A percentile compares a stretch with the other conserved stretches of the same genome.
Conservation (phyloP, 2,329 filamentous ascomycete genomes). For the Pseudocercospora cruenta region DNA sequence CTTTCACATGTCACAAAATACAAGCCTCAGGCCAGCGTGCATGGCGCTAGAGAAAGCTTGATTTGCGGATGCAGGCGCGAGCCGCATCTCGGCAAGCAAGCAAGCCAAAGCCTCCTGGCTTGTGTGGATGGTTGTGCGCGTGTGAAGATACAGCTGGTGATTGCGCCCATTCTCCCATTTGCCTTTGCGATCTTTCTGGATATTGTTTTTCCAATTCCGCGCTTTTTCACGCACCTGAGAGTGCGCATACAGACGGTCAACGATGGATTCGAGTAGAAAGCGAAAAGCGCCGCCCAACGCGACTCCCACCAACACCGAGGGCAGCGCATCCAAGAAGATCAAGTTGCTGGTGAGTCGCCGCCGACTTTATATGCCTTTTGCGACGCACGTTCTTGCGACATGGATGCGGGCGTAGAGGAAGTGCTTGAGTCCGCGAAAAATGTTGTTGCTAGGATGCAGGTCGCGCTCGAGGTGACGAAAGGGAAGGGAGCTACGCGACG, state of each 20-base stretch:
- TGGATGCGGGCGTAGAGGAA: conserved; percentile 11
- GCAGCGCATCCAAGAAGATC: conserved; percentile 61
- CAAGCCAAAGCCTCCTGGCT: background rate
- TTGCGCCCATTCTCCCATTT: background rate
- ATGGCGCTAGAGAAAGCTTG: background rate
- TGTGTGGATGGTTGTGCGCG: conserved; percentile 2
- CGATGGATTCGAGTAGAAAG: conserved; percentile 55
- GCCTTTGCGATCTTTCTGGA: background rate
- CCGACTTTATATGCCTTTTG: conserved; percentile 5
- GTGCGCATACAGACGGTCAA: conserved; percentile 5
- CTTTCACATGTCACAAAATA: background rate
- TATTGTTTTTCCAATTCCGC: background rate
- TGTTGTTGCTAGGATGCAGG: conserved; percentile 18
- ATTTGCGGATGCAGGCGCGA: background rate
- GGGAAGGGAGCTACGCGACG: conserved; percentile 26
- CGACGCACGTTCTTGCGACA: background rate
- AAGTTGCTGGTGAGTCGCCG: conserved; percentile 61
- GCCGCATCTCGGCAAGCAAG: background rate
- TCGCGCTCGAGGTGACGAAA: conserved; percentile 4
- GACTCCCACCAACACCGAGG: conserved; percentile 51
- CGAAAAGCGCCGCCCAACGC: conserved; percentile 57
- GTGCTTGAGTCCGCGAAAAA: conserved; percentile 7
- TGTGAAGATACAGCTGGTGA: background rate
- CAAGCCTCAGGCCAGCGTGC: background rate
- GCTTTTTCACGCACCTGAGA: background rate